Evolutionary conservation across 441 rosid genomes (phyloP).

Genomic region (Codiaeum variegatum): DNA sequence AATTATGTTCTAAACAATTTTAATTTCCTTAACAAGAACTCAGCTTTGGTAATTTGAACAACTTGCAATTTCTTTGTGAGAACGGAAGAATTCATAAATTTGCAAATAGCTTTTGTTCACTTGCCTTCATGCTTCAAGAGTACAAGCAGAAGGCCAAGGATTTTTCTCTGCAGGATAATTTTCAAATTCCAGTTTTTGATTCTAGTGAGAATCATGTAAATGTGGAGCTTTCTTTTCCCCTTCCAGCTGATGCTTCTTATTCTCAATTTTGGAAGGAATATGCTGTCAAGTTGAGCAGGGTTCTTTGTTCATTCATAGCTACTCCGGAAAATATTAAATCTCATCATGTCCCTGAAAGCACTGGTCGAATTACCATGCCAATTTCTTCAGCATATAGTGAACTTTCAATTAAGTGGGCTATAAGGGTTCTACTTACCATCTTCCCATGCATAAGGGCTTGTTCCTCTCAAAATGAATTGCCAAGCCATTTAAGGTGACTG

Average conservation of each 20-base stretch:
- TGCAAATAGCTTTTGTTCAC: slow-evolving; percentile 81
- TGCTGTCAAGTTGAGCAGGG: slow-evolving; percentile 49
- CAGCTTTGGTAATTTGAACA: slow-evolving; percentile 73
- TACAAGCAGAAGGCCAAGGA: slow-evolving; percentile 38
- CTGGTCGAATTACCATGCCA: slow-evolving; percentile 34
- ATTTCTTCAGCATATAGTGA: slow-evolving; percentile 54
- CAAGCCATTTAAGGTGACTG: slow-evolving; percentile 54
- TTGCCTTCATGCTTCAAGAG: slow-evolving; percentile 64
- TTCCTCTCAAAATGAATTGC: slow-evolving; percentile 57
- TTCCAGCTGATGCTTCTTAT: slow-evolving; percentile 33
- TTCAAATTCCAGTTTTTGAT: slow-evolving; percentile 27
- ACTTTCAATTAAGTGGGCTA: slow-evolving; percentile 71
- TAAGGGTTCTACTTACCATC: slow-evolving; percentile 59
- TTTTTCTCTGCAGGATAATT: slow-evolving; percentile 28
- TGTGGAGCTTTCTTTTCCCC: slow-evolving; percentile 28
- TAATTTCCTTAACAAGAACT: slow-evolving; percentile 47
- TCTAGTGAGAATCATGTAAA: slow-evolving; percentile 23
- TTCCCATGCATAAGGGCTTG: slow-evolving; percentile 75
- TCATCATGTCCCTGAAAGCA: slow-evolving; percentile 32
- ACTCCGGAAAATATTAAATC: slow-evolving; percentile 43
- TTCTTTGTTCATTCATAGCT: slow-evolving; percentile 61
- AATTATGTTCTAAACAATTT: slow-evolving; percentile 10
- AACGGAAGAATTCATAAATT: slow-evolving; percentile 79
- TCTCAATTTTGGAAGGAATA: slow-evolving; percentile 53
- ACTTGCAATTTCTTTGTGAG: slow-evolving; percentile 75